These are phyloP conservation scores for Panicum virgatum DNA, from an alignment of 202 grass and related monocot species.

Conservation along the genomic window DNA sequence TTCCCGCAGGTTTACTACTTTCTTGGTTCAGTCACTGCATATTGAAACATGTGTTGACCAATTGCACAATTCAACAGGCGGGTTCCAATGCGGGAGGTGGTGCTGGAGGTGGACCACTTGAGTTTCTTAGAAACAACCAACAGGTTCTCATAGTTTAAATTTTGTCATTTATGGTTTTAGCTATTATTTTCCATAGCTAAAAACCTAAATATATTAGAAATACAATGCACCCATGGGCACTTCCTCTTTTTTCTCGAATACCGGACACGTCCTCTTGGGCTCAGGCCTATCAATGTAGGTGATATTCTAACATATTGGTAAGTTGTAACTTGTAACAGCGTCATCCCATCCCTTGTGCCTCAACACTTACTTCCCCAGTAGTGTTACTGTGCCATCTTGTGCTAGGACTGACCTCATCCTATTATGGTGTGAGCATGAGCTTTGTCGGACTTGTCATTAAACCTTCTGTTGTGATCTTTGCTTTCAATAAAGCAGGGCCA, in stretches of 20 bases:
- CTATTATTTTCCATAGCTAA: not conserved
- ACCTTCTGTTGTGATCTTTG: not conserved
- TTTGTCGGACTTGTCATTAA: not conserved
- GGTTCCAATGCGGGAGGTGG: slow-evolving; percentile 59
- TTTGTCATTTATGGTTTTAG: not conserved
- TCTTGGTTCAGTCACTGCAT: not conserved
- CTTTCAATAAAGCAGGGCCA: no score
- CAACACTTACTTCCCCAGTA: not conserved
- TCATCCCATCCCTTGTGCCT: not conserved
- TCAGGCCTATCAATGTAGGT: not conserved
- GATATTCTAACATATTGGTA: not conserved
- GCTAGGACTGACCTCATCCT: not conserved
- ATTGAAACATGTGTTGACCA: slow-evolving; percentile 19
- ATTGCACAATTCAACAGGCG: slow-evolving; percentile 52
- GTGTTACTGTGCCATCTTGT: not conserved
- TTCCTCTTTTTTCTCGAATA: not conserved
- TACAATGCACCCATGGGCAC: not conserved
- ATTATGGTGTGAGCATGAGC: not conserved
- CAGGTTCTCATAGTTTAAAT: slow-evolving; percentile 58
- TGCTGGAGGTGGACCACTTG: slow-evolving; percentile 73
- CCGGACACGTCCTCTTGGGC: not conserved
- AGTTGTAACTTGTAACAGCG: not conserved
- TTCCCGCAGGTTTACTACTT: slow-evolving; percentile 80
- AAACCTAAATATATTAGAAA: not conserved
- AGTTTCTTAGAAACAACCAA: slow-evolving; percentile 85